Evolutionary conservation across 2,329 filamentous ascomycete species (phyloP).

Genomic region (Calycina herbarum): DNA sequence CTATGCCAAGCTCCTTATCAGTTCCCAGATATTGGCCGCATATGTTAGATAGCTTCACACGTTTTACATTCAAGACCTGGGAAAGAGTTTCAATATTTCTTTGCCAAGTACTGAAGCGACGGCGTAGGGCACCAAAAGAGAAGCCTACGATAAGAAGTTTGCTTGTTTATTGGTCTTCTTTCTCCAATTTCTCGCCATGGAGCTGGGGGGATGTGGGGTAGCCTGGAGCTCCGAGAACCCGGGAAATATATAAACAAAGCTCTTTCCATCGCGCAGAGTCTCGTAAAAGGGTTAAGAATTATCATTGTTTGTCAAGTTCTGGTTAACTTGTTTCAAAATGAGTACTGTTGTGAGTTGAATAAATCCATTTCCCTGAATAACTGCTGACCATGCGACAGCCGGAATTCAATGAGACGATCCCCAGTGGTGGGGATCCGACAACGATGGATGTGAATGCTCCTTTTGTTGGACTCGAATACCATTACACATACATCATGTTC

Average conservation of each 20-base stretch:
- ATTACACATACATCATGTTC: conserved; percentile 60
- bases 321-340: conserved; percentile 18
- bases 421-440: conserved; percentile 55
- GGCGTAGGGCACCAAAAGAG: neutral
- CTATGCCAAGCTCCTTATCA: conserved; percentile 12
- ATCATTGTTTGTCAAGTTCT: neutral
- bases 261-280: neutral
- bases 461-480: conserved; percentile 58
- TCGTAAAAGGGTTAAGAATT: neutral
- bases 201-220: neutral
- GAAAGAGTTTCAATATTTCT: neutral
- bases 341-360: conserved; percentile 18
- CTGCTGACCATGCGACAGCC: conserved; percentile 24
- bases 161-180: conserved; percentile 3
- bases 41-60: neutral
- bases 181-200: neutral
- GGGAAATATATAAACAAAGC: neutral
- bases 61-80: neutral
- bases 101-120: neutral
- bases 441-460: conserved; percentile 52
- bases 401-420: conserved; percentile 36
- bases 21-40: neutral
- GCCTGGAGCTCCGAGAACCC: neutral
- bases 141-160: neutral
- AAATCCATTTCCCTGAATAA: neutral